Evolutionary conservation across 2,329 filamentous ascomycete genomes (phyloP).

Genomic region (Juglanconis oblonga): DNA sequence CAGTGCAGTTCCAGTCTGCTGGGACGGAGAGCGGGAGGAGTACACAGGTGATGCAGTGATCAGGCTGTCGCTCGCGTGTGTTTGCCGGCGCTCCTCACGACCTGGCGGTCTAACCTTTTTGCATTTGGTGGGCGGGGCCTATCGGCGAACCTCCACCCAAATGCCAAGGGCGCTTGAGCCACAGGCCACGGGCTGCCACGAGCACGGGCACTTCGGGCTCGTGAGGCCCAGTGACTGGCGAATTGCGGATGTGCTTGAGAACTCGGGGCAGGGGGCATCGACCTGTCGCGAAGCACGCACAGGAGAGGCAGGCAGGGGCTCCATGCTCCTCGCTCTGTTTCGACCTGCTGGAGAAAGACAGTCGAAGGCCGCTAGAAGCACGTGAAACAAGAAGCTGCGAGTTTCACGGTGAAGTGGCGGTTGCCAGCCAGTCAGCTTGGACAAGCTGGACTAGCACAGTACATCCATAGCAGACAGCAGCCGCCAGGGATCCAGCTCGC

Average conservation of each 20-base stretch:
- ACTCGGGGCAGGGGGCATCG: not conserved
- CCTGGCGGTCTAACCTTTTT: not conserved
- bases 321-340: constrained; percentile 5
- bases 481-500: not conserved
- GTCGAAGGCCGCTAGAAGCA: constrained; percentile 18
- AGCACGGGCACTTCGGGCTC: not conserved
- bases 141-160: not conserved
- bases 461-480: not conserved
- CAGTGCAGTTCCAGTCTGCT: not conserved
- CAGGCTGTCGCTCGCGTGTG: not conserved
- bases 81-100: not conserved
- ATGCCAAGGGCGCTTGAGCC: constrained; percentile 9
- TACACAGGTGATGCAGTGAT: not conserved
- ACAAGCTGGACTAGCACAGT: not conserved
- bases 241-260: not conserved
- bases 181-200: not conserved
- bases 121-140: not conserved
- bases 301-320: constrained; percentile 5
- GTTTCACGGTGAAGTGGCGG: not conserved
- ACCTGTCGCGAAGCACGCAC: not conserved
- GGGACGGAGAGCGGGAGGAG: not conserved
- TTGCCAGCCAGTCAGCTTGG: not conserved
- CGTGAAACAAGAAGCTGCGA: constrained; percentile 13
- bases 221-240: not conserved
- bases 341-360: constrained; percentile 13